Base-by-base conservation (phyloP, 1,284 basidiomycete species). In the Apiotrichum mycotoxinovorans region DNA sequence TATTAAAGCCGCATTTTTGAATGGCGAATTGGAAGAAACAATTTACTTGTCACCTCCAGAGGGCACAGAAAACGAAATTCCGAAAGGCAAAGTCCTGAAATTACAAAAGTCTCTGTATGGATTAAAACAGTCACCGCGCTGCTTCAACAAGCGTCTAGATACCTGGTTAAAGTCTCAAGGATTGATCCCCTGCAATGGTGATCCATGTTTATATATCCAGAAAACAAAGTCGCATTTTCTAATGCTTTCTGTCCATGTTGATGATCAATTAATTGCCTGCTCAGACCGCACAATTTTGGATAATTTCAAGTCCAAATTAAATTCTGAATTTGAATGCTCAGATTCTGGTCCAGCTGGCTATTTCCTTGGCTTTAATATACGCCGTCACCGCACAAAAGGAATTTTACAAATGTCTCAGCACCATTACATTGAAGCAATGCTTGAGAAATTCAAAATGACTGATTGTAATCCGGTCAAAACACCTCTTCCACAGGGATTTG, bases 251-350 rank as follows among this genome's bases (percentile, higher is more conserved):
- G 44, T 65, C 11, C 63, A 65, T 50, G 66, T 67, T 25, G 67
- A 68, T 44, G 67, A 69, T 47, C 62, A 67, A 50, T 55, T 68
- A 17, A 66, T 70, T n/a, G 60, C 63, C 11, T 58, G 57, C 41
- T 61, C 58, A 47, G 42, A 30, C 20, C 41, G 57, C 18, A 4
- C 33, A 8, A 41, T 25, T 1, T 30, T 67, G 4, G 55, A 67
- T 26, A 22, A 54, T 1, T 69, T 66, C 56, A 66, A 65, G 47
- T 33, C 35, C 8, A 20, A 42, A 1, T 51, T 68, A 14, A 59
- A 67, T 34, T 25, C 23, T 12, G 26, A 44, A 26, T 67, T 66
- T 44, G 59, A 62, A 45, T 65, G 68, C 52, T 50, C 52, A 0
- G 60, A 66, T 51, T 46, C 46, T 34, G 65, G 67, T 3, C 46